These are phyloP conservation scores for Discostella stelligera DNA, from an alignment of 352 stramenopile species.

Conservation along the genomic window DNA sequence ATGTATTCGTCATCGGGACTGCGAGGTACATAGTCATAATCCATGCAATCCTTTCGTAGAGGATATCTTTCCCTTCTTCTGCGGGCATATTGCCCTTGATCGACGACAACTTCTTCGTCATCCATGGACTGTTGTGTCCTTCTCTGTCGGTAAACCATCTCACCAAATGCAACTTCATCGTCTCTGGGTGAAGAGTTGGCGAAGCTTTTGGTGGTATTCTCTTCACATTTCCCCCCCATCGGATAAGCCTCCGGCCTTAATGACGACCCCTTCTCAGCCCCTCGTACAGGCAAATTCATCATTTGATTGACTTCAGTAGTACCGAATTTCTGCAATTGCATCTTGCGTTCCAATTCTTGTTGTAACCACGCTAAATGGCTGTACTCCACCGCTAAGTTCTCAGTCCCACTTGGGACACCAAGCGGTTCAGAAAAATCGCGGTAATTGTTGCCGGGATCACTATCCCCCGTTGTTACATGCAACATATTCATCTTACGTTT, in stretches of 20 bases:
- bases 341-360: slow-evolving; percentile 34
- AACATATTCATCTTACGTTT: slow-evolving; percentile 2
- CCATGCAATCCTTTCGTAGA: neutral
- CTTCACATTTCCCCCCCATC: too few relatives aligned
- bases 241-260: neutral
- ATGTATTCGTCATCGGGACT: neutral
- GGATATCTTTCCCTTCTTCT: neutral
- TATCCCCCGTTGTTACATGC: neutral
- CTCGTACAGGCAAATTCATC: slow-evolving; percentile 4
- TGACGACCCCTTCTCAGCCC: neutral
- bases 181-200: slow-evolving; percentile 3
- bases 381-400: slow-evolving; percentile 35
- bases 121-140: neutral
- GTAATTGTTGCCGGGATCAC: neutral
- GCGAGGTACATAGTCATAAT: neutral
- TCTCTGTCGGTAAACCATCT: slow-evolving; percentile 32
- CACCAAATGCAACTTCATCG: slow-evolving; percentile 32
- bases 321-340: slow-evolving; percentile 31
- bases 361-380: slow-evolving; percentile 34
- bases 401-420: slow-evolving; percentile 9
- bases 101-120: neutral
- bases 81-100: neutral
- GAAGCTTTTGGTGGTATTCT: too few relatives aligned
- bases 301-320: slow-evolving; percentile 33
- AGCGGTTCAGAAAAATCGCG: neutral